These are phyloP conservation scores for Clarireedia sp. DNA, from an alignment of 2,329 filamentous ascomycete species.

Conservation along the genomic window DNA sequence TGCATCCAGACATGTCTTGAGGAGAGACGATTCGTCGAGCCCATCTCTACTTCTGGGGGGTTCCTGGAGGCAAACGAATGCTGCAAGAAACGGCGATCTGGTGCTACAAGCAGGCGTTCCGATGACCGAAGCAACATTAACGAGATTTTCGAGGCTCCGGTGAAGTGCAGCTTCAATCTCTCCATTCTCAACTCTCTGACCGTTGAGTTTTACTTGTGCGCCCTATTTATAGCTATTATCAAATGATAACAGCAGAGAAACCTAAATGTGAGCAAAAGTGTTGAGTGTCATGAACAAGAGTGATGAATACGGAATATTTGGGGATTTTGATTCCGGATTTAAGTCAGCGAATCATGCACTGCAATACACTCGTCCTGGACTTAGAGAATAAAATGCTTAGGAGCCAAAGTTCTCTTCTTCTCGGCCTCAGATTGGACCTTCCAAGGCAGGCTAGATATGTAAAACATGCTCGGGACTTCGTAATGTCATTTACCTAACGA, in stretches of 20 bases:
- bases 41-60: not conserved
- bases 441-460: too few relatives aligned
- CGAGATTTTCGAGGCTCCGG: not conserved
- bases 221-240: not conserved
- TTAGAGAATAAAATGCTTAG: too few relatives aligned
- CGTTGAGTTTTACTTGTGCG: constrained; percentile 53
- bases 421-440: too few relatives aligned
- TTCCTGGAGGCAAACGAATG: not conserved
- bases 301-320: too few relatives aligned
- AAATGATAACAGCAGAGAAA: not conserved
- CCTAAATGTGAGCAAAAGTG: too few relatives aligned
- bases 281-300: too few relatives aligned
- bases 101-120: not conserved
- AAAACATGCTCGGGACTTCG: too few relatives aligned
- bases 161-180: constrained; percentile 40
- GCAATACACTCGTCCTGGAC: too few relatives aligned
- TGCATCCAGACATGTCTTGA: not conserved
- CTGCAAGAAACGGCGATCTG: not conserved
- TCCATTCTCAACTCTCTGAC: constrained; percentile 55
- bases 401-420: too few relatives aligned
- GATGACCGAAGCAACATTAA: not conserved
- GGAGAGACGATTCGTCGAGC: not conserved
- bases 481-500: too few relatives aligned
- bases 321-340: too few relatives aligned
- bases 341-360: too few relatives aligned